Conservation (phyloP, 2,329 filamentous ascomycete species). For the Pyricularia sp. region DNA sequence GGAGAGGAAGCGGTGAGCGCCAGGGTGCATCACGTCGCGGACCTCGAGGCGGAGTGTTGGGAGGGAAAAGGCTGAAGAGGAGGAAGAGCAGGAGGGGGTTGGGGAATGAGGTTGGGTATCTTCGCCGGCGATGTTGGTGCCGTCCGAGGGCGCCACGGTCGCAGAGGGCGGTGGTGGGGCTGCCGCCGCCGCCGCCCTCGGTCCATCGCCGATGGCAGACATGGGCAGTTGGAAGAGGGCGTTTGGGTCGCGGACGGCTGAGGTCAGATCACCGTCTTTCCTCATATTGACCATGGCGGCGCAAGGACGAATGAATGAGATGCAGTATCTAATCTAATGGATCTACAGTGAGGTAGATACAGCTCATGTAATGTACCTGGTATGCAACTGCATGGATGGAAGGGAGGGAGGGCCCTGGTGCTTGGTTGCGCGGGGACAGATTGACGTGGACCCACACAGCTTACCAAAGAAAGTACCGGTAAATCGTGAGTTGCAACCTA, state of each 20-base stretch:
- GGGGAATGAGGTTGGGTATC: constrained; percentile 3
- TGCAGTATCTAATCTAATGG: not conserved
- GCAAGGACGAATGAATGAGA: not conserved
- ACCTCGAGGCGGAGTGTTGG: constrained; percentile 52
- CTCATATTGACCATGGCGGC: not conserved
- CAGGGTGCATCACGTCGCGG: constrained; percentile 48
- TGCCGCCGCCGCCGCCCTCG: not conserved
- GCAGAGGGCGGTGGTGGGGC: not conserved
- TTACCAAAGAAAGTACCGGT: not conserved
- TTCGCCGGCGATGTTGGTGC: constrained; percentile 1
- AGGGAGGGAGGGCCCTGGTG: not conserved
- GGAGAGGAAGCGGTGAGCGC: constrained; percentile 56
- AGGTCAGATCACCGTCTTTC: not conserved
- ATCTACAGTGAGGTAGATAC: not conserved
- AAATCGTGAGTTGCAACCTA: not conserved
- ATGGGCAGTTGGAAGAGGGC: not conserved
- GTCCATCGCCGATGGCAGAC: not conserved
- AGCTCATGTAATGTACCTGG: not conserved
- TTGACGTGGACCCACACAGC: not conserved
- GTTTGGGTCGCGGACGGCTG: not conserved
- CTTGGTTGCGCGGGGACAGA: not conserved
- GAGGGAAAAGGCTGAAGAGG: constrained; percentile 24
- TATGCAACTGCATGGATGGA: not conserved
- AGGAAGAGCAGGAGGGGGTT: not conserved
- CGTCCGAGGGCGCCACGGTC: not conserved